Percentiles rank a stretch among this genome's conserved stretches.
Conservation (phyloP, 352 stramenopile species). For the Pelagophyceae sp. region DNA sequence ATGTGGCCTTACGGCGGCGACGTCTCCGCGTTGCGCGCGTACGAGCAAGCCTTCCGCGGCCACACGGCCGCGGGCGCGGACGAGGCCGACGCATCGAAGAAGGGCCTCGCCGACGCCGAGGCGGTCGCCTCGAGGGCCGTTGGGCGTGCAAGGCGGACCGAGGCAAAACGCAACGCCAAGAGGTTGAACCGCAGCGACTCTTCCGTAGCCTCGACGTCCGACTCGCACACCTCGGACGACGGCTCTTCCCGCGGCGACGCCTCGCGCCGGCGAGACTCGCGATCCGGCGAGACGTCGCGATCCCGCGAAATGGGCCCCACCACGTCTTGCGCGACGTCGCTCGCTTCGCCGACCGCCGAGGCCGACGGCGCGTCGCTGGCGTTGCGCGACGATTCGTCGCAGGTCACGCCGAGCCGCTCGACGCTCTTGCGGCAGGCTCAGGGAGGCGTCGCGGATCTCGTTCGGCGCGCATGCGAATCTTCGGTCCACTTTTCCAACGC, state of each 20-base stretch:
- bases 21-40: neutral
- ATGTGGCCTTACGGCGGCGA: conserved; percentile 17
- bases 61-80: neutral
- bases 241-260: no score
- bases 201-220: neutral
- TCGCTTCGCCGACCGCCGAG: no score
- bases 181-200: neutral
- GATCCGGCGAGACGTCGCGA: no score
- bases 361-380: no score
- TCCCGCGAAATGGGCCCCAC: no score
- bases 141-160: no score
- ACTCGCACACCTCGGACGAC: no score
- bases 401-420: neutral
- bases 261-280: no score
- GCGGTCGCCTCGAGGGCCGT: neutral
- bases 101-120: no score
- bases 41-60: neutral
- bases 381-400: no score
- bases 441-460: neutral
- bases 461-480: neutral
- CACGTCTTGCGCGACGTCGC: no score
- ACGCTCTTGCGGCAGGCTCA: neutral
- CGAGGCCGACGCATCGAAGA: neutral
- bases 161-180: neutral
- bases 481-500: neutral